Evolutionary conservation across 805 yeast genomes (phyloP), one percentile per base, ranked within the genome.

Genomic region (Kregervanrija delftensis): DNA sequence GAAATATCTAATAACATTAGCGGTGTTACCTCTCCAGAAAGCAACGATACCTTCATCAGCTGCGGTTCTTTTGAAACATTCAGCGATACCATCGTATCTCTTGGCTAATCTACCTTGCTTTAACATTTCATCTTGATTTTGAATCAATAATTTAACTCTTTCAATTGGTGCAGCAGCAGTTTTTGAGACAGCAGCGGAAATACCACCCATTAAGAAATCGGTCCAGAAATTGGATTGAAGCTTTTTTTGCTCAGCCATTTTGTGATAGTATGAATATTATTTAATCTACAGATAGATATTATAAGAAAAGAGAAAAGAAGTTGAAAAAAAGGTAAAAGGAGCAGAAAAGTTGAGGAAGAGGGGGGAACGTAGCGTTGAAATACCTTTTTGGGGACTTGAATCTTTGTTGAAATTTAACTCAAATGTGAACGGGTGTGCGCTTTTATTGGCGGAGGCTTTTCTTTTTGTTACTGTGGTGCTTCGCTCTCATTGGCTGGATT

Each of bases 21-120:
- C 97, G 57, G 96, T 90, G 90, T 89, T 89, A 81, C 97, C 97
- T 85, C 96, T 85, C 97, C 97, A 89, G 91, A 89, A 88, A 54
- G 97, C 74, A 58, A 73, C 77, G 54, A 86, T 65, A 82, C 97
- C 97, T 78, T 89, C 97, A 60, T 84, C 87, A 60, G 86, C 84
- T 56, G 90, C 84, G 60, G 97, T 90, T 81, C 96, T 86, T 65
- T 68, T 80, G 95, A 90, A 89, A 77, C 96, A 87, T 67, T 89
- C 97, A 53, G 61, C 73, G 56, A 89, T 90, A 86, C 97, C 97
- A 58, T 73, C 80, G 83, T 90, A 89, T 69, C 76, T 81, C 64
- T 68, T 77, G 59, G 87, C 76, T 65, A 89, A 79, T 79, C 96
- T 88, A 68, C 97, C 96, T 77, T 88, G 96, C 77, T 90, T 90